Base-by-base conservation (phyloP, 345 rosid genomes). In the Boechera retrofracta region DNA sequence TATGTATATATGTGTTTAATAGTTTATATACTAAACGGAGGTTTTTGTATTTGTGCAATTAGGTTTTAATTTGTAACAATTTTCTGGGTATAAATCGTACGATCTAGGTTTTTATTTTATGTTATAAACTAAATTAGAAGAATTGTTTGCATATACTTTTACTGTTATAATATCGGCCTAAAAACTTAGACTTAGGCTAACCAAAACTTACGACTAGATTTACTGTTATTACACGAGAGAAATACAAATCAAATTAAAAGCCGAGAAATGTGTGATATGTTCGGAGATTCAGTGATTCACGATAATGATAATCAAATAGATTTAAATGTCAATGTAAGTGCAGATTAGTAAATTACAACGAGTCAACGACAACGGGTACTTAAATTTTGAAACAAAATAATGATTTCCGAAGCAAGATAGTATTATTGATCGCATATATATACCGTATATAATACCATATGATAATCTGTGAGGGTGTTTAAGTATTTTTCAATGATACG, bases 201-300 rank as follows among this genome's bases (percentile, higher is more conserved):
- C 44, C 10, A 32, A 59, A 21, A 13, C 15, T 52, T 32, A 76
- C 8, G 26, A 61, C 12, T 60, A 59, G 44, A 32, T 28, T 16
- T 49, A 16, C 10, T 16, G 53, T 12, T 48, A 15, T 15, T 26
- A 61, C 74, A 49, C 7, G 38, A 10, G 13, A 4, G n/a, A 36
- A 51, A 41, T 16, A 69, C 18, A 33, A 33, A 60, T 69, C 18
- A 36, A 64, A 44, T 47, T 54, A 33, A 38, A 64, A 77, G 67
- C 76, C 80, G 66, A 38, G 52, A 77, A 71, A 36, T 56, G 47
- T 64, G 76, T 39, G 81, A 77, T 77, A 64, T 71, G 62, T 45
- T 63, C 52, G 55, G 29, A 71, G 80, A 77, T 77, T 77, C 44
- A 77, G 60, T 44, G 69, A 69, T 77, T 64, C 53, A 11, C 42